Evolutionary conservation across 2,329 filamentous ascomycete genomes (phyloP).

Genomic region (Epichloe bromicola): DNA sequence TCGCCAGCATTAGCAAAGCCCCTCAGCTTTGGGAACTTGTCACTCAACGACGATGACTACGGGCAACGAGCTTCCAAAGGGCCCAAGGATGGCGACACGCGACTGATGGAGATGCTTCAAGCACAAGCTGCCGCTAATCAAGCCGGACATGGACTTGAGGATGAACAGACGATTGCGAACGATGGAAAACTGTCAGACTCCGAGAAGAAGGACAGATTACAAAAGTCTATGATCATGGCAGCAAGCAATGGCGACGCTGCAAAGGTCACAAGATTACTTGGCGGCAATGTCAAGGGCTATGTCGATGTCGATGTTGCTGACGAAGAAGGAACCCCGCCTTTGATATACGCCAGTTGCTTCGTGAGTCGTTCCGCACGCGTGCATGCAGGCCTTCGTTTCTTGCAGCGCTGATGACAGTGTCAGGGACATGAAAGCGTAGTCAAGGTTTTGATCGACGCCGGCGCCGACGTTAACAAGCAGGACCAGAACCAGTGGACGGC

Average conservation of each 20-base stretch:
- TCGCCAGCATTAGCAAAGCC: slow-evolving; percentile 75
- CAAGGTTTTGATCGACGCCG: slow-evolving; percentile 67
- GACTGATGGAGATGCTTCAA: slow-evolving; percentile 91
- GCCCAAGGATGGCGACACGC: slow-evolving; percentile 63
- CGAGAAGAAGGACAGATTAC: slow-evolving; percentile 70
- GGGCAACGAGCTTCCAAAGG: slow-evolving; percentile 44
- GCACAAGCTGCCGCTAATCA: slow-evolving; percentile 78
- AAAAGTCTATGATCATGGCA: slow-evolving; percentile 85
- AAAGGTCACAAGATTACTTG: slow-evolving; percentile 62
- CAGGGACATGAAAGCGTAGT: slow-evolving; percentile 86
- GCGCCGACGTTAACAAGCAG: slow-evolving; percentile 81
- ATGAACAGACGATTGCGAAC: slow-evolving; percentile 66
- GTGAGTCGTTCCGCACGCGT: slow-evolving; percentile 34
- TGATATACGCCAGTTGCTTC: slow-evolving; percentile 98
- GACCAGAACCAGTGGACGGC: slow-evolving; percentile 96
- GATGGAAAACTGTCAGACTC: slow-evolving; percentile 60
- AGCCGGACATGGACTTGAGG: slow-evolving; percentile 56
- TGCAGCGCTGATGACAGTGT: slow-evolving; percentile 2
- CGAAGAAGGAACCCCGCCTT: slow-evolving; percentile 86
- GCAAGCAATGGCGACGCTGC: slow-evolving; percentile 90
- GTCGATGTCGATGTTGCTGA: slow-evolving; percentile 81
- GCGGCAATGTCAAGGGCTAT: slow-evolving; percentile 58
- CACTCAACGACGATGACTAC: slow-evolving; percentile 69
- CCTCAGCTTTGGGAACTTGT: slow-evolving; percentile 66
- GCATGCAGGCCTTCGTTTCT: background rate